Evolutionary conservation across 2,329 filamentous ascomycete species (phyloP), one percentile per base, ranked within the genome.

Genomic region (Bipolaris bicolor): DNA sequence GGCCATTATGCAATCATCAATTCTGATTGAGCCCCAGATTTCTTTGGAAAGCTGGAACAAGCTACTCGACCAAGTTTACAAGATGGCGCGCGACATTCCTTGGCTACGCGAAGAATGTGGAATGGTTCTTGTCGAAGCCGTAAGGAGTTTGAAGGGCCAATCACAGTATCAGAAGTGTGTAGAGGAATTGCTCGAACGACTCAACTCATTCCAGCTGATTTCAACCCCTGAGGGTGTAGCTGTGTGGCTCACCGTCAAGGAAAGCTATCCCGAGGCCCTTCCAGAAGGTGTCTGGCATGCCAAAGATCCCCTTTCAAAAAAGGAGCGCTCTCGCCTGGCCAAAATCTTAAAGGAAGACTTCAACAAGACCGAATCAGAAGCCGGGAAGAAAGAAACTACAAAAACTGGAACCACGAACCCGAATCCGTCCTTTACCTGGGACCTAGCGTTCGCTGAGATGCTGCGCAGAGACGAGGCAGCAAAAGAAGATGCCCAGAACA

Each of bases 91-190:
- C 67, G 90, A 90, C 77, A 96, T 96, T 76, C 86, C 90, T 31
- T 97, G 93, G 94, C 82, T 98, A 64, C 86, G 91, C 59, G 88
- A 94, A 68, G 91, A 96, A 73, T 97, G 92, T 68, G 92, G 90
- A 31, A 91, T 88, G 83, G 86, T 95, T 46, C 81, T 97, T 24
- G 88, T 90, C 43, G 87, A 92, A 70, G 87, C 89, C 13, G 76
- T 95, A 36, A 82, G 84, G 31, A 86, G 88, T 18, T 67, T 84
- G 31, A 70, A 75, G 7, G 71, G 77, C 29, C 71, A 75, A 18
- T 64, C 76, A 16, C 61, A 67, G 9, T 68, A 86, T 86, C 77
- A 84, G 65, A 79, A 83, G 55, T 84, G 86, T 54, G 85, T 86
- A 1, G 83, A 88, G 67, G 77, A 81, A 24, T 87, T 89, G 0